Base-by-base conservation (phyloP, 768 basidiomycete species). In the Gelatoporia subvermispora region DNA sequence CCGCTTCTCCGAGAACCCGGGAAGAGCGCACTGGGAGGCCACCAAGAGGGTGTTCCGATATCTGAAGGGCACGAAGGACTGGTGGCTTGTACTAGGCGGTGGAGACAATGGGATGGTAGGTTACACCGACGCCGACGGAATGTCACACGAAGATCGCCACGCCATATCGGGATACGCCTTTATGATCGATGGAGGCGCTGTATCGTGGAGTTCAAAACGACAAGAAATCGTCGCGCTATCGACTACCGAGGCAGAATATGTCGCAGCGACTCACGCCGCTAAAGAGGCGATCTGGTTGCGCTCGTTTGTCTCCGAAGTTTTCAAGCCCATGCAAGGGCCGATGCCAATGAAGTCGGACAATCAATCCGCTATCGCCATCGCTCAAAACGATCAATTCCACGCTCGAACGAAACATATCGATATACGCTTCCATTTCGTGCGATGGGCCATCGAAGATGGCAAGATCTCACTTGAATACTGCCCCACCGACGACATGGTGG, bases 151-250 rank as follows among this genome's bases (percentile, higher is more conserved):
- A n/a, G n/a, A n/a, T n/a, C n/a, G n/a, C 1, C 38, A 51, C 20
- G 49, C 64, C 11, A 60, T 63, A 11, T 70, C 50, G 25, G 70
- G 64, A 11, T 70, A 54, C 48, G 63, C 45, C 11, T 68, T 60
- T 60, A 57, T 60, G 7, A 42, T 70, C 34, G 57, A 56, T 18
- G 66, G 68, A 0, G 71, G 67, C 4, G 58, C 68, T 2, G 58
- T 78, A 4, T 52, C 63, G 2, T 79, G 77, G 75, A 57, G 56
- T 20, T 67, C 68, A 0, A 62, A 66, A 41, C 63, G 67, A 40
- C 77, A 80, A 49, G 17, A 35, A 8, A 57, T 61, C 2, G 61
- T 72, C 1, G 61, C 70, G 1, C 56, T n/a, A n/a, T n/a, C n/a
- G n/a, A n/a, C n/a, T n/a, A n/a, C n/a, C n/a, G n/a, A n/a, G n/a